phyloP scores from a whole-genome alignment of 2,329 filamentous ascomycete genomes.

The Fusarium armeniacum region DNA sequence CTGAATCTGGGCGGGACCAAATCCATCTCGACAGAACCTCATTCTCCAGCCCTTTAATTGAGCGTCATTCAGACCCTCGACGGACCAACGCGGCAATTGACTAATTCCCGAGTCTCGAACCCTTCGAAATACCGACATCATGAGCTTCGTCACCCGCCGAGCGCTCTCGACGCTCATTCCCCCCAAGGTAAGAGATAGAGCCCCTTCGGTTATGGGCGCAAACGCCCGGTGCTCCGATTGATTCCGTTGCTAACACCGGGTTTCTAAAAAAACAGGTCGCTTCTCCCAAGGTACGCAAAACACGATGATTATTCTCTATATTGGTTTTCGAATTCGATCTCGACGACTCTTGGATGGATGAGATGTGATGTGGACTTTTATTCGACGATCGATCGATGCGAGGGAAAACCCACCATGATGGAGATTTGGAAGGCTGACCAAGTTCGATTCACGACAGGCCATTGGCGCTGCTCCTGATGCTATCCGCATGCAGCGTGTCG shows the following conservation, averaged over 20 bases:
- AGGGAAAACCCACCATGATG: slow-evolving; percentile 29
- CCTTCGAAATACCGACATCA: slow-evolving; percentile 67
- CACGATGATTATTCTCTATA: slow-evolving; percentile 17
- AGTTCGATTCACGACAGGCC: slow-evolving; percentile 69
- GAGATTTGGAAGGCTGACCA: slow-evolving; percentile 54
- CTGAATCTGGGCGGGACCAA: slow-evolving; percentile 48
- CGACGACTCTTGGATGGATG: slow-evolving; percentile 25
- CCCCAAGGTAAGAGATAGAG: slow-evolving; percentile 82
- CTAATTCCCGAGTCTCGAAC: slow-evolving; percentile 46
- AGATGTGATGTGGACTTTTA: slow-evolving; percentile 27
- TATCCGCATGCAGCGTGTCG: slow-evolving; percentile 96
- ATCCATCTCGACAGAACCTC: slow-evolving; percentile 48
- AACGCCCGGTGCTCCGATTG: slow-evolving; percentile 47
- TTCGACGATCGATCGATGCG: slow-evolving; percentile 24
- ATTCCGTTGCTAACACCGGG: slow-evolving; percentile 57
- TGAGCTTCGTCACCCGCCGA: slow-evolving; percentile 93
- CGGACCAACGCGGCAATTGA: slow-evolving; percentile 52
- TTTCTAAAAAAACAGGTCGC: slow-evolving; percentile 71
- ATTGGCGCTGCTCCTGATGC: slow-evolving; percentile 96
- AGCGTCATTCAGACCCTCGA: slow-evolving; percentile 53
- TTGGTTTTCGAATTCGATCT: slow-evolving; percentile 31
- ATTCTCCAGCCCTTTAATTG: slow-evolving; percentile 53
- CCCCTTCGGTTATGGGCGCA: slow-evolving; percentile 48
- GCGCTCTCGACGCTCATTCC: slow-evolving; percentile 98
- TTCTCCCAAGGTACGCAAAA: slow-evolving; percentile 78